These are phyloP conservation scores for Pyropia yezoensis DNA, from an alignment of 23 red algal species.

Conservation along the genomic window DNA sequence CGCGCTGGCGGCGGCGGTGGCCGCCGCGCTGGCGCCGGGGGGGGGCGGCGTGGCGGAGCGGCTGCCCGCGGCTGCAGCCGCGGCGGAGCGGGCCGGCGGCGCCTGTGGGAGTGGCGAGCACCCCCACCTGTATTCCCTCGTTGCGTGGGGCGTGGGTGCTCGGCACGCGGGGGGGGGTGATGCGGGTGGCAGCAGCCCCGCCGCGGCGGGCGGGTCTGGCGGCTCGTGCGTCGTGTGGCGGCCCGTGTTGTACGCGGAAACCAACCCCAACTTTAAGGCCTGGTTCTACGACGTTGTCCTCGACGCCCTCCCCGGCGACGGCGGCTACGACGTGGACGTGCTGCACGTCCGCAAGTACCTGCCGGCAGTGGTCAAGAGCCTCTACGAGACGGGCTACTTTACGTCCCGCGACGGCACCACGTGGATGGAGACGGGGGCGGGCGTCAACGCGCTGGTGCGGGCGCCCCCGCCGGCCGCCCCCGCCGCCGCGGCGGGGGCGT, in stretches of 20 bases:
- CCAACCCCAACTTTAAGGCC: constrained; percentile 81
- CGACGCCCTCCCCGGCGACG: constrained; percentile 7
- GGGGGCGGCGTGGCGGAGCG: background rate
- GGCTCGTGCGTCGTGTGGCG: too few relatives aligned
- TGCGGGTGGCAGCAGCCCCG: background rate
- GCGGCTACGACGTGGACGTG: constrained; percentile 32
- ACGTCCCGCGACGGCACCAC: constrained; percentile 34
- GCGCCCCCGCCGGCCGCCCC: background rate
- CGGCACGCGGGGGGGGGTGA: too few relatives aligned
- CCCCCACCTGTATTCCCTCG: too few relatives aligned
- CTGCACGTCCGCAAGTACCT: constrained; percentile 36
- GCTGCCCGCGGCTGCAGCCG: too few relatives aligned
- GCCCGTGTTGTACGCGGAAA: constrained; percentile 49
- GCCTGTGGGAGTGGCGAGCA: too few relatives aligned
- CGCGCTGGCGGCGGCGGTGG: background rate
- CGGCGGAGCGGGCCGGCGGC: too few relatives aligned
- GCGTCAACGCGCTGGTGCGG: constrained; percentile 30
- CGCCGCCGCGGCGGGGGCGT: too few relatives aligned
- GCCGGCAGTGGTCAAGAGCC: constrained; percentile 48
- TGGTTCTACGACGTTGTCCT: constrained; percentile 81
- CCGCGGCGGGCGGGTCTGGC: background rate
- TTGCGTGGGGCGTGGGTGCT: too few relatives aligned
- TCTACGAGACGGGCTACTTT: constrained; percentile 69
- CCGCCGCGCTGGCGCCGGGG: background rate
- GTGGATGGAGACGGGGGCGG: constrained; percentile 74